These are phyloP conservation scores for Mallotus japonicus DNA, from an alignment of 441 rosid species.

Conservation along the genomic window DNA sequence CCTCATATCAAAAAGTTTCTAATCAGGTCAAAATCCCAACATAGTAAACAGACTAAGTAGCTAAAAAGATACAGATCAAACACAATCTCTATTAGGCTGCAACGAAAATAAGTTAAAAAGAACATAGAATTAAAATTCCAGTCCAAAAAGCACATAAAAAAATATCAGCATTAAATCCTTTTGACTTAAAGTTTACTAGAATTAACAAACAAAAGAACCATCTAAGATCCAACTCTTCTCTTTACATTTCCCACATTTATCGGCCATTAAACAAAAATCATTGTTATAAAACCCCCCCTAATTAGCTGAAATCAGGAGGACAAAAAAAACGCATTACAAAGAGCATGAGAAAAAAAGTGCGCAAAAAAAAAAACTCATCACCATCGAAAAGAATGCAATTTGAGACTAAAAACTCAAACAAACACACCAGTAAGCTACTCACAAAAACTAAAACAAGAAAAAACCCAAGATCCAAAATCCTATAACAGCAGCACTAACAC, in stretches of 20 bases:
- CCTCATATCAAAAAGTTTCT: too few relatives aligned
- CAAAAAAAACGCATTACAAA: background rate
- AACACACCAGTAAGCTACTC: background rate
- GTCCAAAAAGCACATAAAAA: background rate
- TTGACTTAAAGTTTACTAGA: background rate
- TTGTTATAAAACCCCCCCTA: background rate
- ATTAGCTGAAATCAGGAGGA: slow-evolving; percentile 11
- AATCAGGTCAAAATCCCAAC: background rate
- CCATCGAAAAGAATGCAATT: background rate
- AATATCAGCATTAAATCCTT: background rate
- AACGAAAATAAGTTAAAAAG: background rate
- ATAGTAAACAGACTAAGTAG: background rate
- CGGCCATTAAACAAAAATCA: background rate
- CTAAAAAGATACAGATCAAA: slow-evolving; percentile 10
- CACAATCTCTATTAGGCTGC: slow-evolving; percentile 10
- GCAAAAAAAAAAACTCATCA: background rate
- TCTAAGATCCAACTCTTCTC: background rate
- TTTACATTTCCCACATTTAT: background rate
- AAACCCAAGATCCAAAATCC: slow-evolving; percentile 6
- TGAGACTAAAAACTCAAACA: background rate
- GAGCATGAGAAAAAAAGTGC: background rate
- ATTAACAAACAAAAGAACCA: background rate
- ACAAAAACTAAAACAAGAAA: background rate
- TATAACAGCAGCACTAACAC: background rate
- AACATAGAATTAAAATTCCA: background rate